Evolutionary conservation across 2,329 filamentous ascomycete genomes (phyloP), one percentile per base, ranked within the genome.

Genomic region (Ophiocordyceps sinensis): DNA sequence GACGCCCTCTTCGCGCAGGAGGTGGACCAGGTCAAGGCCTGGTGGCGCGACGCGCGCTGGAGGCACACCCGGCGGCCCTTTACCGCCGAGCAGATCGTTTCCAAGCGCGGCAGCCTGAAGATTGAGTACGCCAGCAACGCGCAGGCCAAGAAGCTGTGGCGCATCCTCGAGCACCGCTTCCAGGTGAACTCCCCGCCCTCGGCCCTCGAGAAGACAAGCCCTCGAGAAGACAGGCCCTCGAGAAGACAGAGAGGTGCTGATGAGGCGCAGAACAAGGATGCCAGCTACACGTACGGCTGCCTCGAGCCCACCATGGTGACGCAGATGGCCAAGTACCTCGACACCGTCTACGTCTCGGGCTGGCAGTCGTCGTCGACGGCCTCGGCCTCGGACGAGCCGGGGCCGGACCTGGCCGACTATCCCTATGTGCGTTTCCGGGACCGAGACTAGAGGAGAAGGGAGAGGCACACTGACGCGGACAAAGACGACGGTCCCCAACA

Each of bases 331-430:
- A 94, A 96, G 66, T 96, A 93, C 63, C 74, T 98, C 47, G 91
- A 98, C 59, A 98, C 91, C 29, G 85, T 98, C 60, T 98, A 98
- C 62, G 91, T 98, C 47, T 96, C 91, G 41, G 91, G 91, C 49
- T 98, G 91, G 91, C 91, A 98, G 66, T 94, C 85, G 49, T 96
- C 89, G 2, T 95, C 88, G 21, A 98, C 91, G 8, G 91, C 91
- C 39, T 95, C 89, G 3, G 77, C 87, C 2, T 89, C 88, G 7
- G 87, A 98, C 54, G 91, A 98, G 69, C 91, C 91, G 23, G 91
- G 89, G 32, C 91, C 91, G 38, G 91, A 98, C 79, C 76, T 98
- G 63, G 91, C 91, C 49, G 91, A 98, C 63, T 98, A 98, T 66
- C 89, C 91, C 46, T 88, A 88, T 63, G 82, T 86, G 55, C 64